phyloP scores from a whole-genome alignment of 495 filamentous ascomycete species.

The Penicillium mononematosum region DNA sequence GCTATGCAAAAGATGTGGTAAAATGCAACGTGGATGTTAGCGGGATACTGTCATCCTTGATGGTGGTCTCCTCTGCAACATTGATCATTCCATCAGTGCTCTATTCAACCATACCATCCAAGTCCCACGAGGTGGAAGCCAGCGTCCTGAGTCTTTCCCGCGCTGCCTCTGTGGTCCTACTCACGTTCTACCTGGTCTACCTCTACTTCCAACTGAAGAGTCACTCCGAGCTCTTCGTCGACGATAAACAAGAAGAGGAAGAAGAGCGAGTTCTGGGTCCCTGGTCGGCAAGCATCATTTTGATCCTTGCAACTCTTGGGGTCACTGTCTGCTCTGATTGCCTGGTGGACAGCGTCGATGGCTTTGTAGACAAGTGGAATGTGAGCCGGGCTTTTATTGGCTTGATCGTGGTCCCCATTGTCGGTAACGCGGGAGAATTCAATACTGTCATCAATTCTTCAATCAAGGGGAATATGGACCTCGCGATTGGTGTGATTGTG shows the following conservation, averaged over 20 bases:
- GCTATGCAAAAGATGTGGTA: constrained; percentile 21
- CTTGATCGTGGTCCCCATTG: constrained; percentile 34
- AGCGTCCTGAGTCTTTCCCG: constrained; percentile 44
- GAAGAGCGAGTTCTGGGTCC: constrained; percentile 15
- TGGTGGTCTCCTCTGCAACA: constrained; percentile 25
- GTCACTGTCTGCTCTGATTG: constrained; percentile 33
- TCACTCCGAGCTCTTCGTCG: constrained; percentile 26
- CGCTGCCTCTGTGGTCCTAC: constrained; percentile 47
- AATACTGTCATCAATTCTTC: constrained; percentile 24
- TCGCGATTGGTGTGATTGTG: constrained; percentile 28
- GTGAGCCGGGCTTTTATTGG: constrained; percentile 32
- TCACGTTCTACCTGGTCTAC: constrained; percentile 69
- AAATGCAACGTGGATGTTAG: constrained; percentile 24
- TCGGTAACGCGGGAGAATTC: constrained; percentile 29
- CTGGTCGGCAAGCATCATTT: constrained; percentile 18
- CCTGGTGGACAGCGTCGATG: constrained; percentile 33
- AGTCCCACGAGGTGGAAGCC: constrained; percentile 36
- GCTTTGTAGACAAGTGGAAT: constrained; percentile 20
- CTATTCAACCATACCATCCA: constrained; percentile 21
- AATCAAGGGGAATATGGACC: constrained; percentile 27
- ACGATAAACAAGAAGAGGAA: constrained; percentile 16
- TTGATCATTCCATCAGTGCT: constrained; percentile 31
- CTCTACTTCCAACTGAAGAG: constrained; percentile 53
- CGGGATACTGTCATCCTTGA: constrained; percentile 27
- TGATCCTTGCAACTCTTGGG: constrained; percentile 27